Percentiles rank a stretch among this genome's conserved stretches.
Evolutionary conservation across 345 rosid species (phyloP).

Genomic region (Sisymbrium altissimum): DNA sequence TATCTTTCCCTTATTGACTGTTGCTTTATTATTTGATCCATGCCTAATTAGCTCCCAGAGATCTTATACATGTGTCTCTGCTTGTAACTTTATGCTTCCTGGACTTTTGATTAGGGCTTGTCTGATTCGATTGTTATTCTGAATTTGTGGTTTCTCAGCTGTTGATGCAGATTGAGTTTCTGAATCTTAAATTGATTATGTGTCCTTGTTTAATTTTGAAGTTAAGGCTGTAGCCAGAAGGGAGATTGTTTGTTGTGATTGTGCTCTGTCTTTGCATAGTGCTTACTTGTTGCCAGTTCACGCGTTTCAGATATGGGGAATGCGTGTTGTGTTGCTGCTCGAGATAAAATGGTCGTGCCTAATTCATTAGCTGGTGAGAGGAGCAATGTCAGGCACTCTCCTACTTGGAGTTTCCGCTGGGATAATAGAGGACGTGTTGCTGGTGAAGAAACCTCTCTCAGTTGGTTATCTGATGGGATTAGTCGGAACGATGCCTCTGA

Average conservation of each 20-base stretch:
- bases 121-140: no score
- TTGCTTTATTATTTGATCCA: slow-evolving; percentile 8
- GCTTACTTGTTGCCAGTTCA: not conserved
- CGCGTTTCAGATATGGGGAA: slow-evolving; percentile 60
- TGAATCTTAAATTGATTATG: not conserved
- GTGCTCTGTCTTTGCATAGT: not conserved
- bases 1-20: no score
- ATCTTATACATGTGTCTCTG: slow-evolving; percentile 6
- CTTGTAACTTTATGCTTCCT: not conserved
- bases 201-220: not conserved
- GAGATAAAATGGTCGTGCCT: slow-evolving; percentile 69
- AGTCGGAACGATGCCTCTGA: slow-evolving; percentile 53
- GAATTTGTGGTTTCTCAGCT: not conserved
- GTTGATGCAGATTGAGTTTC: not conserved
- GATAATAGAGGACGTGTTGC: slow-evolving; percentile 96
- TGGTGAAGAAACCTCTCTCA: slow-evolving; percentile 75
- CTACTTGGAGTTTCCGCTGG: slow-evolving; percentile 94
- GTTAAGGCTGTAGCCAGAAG: not conserved
- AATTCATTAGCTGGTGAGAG: slow-evolving; percentile 60
- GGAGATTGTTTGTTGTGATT: not conserved
- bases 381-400: slow-evolving; percentile 77
- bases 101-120: not conserved
- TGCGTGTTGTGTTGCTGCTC: slow-evolving; percentile 94
- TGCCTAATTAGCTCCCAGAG: not conserved
- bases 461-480: slow-evolving; percentile 67